Percentiles rank a stretch among this genome's conserved stretches.
phyloP scores from a whole-genome alignment of 2,329 filamentous ascomycete genomes.

The Coniosporium tulheliwenetii region DNA sequence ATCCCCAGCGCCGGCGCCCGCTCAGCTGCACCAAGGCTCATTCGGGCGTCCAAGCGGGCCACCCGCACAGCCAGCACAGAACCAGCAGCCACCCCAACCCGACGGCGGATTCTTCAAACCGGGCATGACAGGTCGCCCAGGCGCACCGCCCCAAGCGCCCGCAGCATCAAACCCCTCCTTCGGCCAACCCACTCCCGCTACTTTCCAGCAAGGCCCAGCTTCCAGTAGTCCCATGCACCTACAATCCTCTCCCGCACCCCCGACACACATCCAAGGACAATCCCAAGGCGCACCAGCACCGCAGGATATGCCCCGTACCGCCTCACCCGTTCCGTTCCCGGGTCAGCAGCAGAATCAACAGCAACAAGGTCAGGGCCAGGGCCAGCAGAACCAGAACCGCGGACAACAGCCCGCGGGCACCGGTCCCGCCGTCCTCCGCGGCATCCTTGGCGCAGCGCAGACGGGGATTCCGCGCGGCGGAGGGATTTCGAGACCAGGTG shows the following conservation, averaged over 20 bases:
- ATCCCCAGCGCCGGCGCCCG: not conserved
- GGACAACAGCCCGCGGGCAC: conserved; percentile 6
- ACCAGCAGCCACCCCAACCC: not conserved
- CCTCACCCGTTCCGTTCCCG: not conserved
- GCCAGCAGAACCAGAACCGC: not conserved
- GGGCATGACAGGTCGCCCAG: not conserved
- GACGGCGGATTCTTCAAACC: not conserved
- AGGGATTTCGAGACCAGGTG: conserved; percentile 10
- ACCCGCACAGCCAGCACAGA: not conserved
- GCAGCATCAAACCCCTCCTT: not conserved
- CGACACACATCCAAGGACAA: not conserved
- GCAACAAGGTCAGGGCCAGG: not conserved
- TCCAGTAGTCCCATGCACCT: not conserved
- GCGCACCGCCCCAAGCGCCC: conserved; percentile 1
- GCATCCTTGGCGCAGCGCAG: conserved; percentile 2
- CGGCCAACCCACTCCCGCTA: not conserved
- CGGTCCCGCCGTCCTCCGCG: conserved; percentile 8
- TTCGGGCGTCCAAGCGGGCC: not conserved
- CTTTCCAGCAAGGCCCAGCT: not conserved
- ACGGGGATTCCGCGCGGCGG: conserved; percentile 10
- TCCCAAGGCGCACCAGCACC: not conserved
- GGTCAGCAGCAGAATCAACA: not conserved
- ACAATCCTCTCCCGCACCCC: not conserved
- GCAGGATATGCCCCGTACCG: no score
- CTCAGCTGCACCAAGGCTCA: conserved; percentile 12